Base-by-base conservation (phyloP, 2,329 filamentous ascomycete species). In the Thelonectria discophora region DNA sequence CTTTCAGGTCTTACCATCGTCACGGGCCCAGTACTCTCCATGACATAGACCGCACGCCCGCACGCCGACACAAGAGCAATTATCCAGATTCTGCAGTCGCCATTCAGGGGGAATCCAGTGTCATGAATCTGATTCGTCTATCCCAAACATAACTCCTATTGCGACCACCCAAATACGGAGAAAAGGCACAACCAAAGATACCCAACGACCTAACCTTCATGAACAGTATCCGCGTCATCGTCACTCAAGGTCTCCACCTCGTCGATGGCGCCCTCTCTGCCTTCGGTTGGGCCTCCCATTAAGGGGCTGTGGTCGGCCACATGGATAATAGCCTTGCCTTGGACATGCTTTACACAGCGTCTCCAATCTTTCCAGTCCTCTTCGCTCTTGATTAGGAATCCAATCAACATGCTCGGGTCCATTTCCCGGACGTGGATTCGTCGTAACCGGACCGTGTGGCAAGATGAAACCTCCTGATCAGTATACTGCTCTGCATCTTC, bases 331-430 rank as follows among this genome's bases (percentile, higher is more conserved):
- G 88, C 84, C 76, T 97, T 97, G 20, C 92, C 91, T 69, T 91
- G 88, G 9, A 91, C 88, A 68, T 90, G 86, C 68, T 87, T 87
- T 2, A 97, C 84, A n/a, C 87, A 85, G 60, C 86, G 82, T 72
- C 92, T 90, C 94, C 94, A 98, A 55, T 87, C 85, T 40, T 84
- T 79, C 90, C 94, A 98, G 68, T 99, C 95, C 45, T 89, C 84
- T 69, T 94, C 89, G 60, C 91, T 87, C 42, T 84, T 86, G 64
- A 99, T 93, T 37, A 99, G 79, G 72, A 98, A 98, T 5, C 93
- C 94, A 66, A 99, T 92, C 43, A 99, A 80, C 95, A 99, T 99
- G 73, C 93, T 97, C 0, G 95, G 95, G 72, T 99, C 95, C 92
- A 99, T 95, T 73, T 98, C 94, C 61, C 88, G 88, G 50, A 99